Conservation (phyloP, 352 stramenopile genomes). For the Lagenidium giganteum region DNA sequence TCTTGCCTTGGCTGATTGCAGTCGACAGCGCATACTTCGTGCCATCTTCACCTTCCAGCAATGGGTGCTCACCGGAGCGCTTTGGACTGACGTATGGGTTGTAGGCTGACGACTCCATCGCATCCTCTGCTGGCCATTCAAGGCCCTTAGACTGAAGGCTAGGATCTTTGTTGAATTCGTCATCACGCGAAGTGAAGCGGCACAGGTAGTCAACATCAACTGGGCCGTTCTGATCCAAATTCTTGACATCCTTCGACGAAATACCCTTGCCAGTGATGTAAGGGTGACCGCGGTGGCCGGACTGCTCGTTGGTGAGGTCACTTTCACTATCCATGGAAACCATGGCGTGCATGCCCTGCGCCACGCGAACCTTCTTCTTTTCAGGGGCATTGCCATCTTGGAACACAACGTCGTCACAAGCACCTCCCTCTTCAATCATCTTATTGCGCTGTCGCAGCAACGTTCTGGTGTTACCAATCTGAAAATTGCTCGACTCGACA, state of each 20-base stretch:
- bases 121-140: too few species aligned
- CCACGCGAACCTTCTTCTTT: constrained; percentile 86
- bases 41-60: constrained; percentile 13
- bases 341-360: too few species aligned
- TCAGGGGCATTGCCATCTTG: constrained; percentile 55
- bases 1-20: too few species aligned
- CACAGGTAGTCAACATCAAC: constrained; percentile 40
- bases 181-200: constrained; percentile 42
- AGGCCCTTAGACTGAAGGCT: too few species aligned
- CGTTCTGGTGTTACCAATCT: constrained; percentile 83
- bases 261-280: constrained; percentile 35
- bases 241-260: constrained; percentile 23
- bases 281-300: constrained; percentile 5
- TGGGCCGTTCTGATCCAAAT: constrained; percentile 15
- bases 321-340: too few species aligned
- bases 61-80: constrained; percentile 27
- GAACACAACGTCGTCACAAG: constrained; percentile 41
- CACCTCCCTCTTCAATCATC: constrained; percentile 48
- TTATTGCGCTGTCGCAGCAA: constrained; percentile 80
- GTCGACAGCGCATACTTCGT: too few species aligned
- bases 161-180: too few species aligned
- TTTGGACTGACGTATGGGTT: constrained; percentile 53
- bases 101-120: constrained; percentile 29
- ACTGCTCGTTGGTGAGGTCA: too few species aligned
- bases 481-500: constrained; percentile 74